Evolutionary conservation across 257 asterid species (phyloP).

Genomic region (Solanum peruvianum): DNA sequence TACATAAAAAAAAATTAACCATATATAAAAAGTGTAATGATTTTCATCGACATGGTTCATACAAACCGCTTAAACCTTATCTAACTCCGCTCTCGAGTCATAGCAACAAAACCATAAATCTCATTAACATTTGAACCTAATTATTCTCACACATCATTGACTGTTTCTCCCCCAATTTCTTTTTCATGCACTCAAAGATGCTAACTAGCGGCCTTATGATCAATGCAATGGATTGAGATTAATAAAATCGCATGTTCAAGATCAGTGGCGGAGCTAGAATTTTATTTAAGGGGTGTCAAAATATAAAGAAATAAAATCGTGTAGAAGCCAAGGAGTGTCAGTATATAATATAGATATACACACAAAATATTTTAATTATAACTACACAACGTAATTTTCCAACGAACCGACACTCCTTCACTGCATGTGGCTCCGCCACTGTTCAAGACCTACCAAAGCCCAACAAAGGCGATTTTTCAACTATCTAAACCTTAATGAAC

Average conservation of each 20-base stretch:
- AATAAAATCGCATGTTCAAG: fast-evolving
- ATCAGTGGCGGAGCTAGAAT: too few relatives aligned
- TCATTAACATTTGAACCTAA: background rate
- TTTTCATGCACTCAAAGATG: background rate
- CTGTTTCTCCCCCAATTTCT: background rate
- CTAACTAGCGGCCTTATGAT: too few relatives aligned
- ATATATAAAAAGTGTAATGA: too few relatives aligned
- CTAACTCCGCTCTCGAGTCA: background rate
- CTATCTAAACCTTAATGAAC: background rate
- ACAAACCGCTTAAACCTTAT: background rate
- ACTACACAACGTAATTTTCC: too few relatives aligned
- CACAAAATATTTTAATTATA: too few relatives aligned
- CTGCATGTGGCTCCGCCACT: too few relatives aligned
- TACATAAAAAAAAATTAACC: background rate
- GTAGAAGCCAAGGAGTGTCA: too few relatives aligned
- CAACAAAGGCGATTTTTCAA: background rate
- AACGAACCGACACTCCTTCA: too few relatives aligned
- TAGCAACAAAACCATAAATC: background rate
- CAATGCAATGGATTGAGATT: background rate
- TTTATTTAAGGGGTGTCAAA: too few relatives aligned
- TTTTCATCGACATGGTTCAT: too few relatives aligned
- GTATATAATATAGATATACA: too few relatives aligned
- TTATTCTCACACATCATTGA: background rate
- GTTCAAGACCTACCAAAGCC: background rate
- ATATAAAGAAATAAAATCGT: too few relatives aligned